Base-by-base conservation (phyloP, 208 protist genomes). In the Leishmania turanica region DNA sequence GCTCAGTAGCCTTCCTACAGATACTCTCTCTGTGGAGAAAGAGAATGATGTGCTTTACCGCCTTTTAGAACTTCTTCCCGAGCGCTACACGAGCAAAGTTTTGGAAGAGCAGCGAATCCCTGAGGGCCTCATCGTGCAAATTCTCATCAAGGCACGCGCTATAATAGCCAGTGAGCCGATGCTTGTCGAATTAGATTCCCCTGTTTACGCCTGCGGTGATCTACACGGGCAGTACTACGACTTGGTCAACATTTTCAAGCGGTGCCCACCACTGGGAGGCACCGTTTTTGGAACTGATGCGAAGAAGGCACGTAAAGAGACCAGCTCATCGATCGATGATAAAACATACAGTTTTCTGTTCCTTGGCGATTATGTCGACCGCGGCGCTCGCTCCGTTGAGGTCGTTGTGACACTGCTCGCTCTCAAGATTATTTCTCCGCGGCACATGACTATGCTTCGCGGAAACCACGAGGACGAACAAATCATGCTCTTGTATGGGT, bases 401-500 rank as follows among this genome's bases (percentile, higher is more conserved):
- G 99, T 99, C 1, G 76, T 97, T 0, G 83, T 93, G 56, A 92
- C 98, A 1, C 86, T 99, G 8, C 89, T 99, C 15, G 95, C 96
- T 5, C 96, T 99, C 83, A 99, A 99, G 81, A 98, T 99, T 72
- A 97, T 99, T 80, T 99, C 98, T 69, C 99, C 99, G 15, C 89
- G 97, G 62, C 99, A 99, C 79, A 99, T 99, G 82, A 99, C 99
- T 77, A 92, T 99, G 73, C 90, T 99, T 2, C 91, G 99, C 40
- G 99, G 99, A 34, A 99, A 99, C 86, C 99, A 99, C 82, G 99
- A 99, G 85, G 99, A 99, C 83, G 99, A 99, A 37, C 97, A 96
- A 40, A 99, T 99, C 83, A 99, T 99, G 90, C 83, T 98, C 68
- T 95, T 99, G 37, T 99, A 99, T 86, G 99, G 99, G 27, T 99